phyloP scores from a whole-genome alignment of 345 rosid genomes.

The Eucalyptus microcorys region DNA sequence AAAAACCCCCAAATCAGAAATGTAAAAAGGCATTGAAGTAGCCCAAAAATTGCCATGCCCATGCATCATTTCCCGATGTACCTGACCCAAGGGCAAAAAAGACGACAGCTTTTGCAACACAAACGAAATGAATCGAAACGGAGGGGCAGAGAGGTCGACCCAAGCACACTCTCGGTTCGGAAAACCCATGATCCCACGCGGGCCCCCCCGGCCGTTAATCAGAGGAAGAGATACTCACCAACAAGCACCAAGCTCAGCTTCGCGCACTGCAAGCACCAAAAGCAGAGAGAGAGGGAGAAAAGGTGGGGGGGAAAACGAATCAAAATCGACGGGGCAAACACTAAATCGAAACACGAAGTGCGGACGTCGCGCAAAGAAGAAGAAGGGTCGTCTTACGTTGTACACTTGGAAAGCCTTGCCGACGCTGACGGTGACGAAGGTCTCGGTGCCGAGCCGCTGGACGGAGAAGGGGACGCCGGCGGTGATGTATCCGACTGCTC shows the following conservation, averaged over 20 bases:
- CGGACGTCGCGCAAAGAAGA: neutral
- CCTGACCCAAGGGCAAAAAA: neutral
- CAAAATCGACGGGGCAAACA: neutral
- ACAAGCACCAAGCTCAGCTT: conserved; percentile 70
- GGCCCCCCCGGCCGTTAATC: neutral
- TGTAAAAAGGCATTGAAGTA: neutral
- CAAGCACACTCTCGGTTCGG: neutral
- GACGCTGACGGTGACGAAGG: conserved; percentile 80
- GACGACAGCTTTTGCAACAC: neutral
- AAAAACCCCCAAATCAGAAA: neutral
- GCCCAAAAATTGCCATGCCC: neutral
- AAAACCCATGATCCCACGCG: neutral
- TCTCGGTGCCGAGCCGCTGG: conserved; percentile 82
- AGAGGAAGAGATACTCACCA: conserved; percentile 19
- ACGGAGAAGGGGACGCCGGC: conserved; percentile 75
- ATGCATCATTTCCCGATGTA: neutral
- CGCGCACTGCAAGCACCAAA: conserved; percentile 50
- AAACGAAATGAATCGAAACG: neutral
- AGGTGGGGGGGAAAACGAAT: too few relatives aligned
- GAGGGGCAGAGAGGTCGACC: neutral
- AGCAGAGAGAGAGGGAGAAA: neutral
- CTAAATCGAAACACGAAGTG: neutral
- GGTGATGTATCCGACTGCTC: conserved; percentile 89
- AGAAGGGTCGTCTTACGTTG: conserved; percentile 16
- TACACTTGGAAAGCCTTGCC: conserved; percentile 94